Base-by-base conservation (phyloP, 768 basidiomycete genomes). In the Lepiota venenata region DNA sequence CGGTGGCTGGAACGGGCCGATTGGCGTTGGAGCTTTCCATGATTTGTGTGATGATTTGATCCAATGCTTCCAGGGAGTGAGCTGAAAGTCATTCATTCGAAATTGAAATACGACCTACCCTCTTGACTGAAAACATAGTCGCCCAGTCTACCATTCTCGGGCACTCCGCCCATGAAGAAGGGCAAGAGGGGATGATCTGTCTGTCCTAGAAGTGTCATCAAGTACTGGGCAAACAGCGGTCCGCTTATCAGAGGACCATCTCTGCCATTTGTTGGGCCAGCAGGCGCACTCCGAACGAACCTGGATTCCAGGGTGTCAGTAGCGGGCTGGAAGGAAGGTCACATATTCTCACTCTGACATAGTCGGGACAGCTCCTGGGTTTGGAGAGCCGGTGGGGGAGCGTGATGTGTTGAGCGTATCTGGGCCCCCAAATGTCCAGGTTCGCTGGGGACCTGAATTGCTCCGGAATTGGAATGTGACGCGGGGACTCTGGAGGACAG, bases 81-180 rank as follows among this genome's bases (percentile, higher is more conserved):
- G 41, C 40, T 37, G 58, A 21, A 29, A 15, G 27, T 4, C 9
- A 22, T 37, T 20, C 7, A 37, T 18, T 38, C 16, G 20, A 41
- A 37, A 25, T 16, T 57, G 40, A 22, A 16, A 21, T 29, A 39
- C 40, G 9, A 47, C 51, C 52, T 51, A 85, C 93, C 90, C 79
- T 93, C 90, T 69, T 96, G 91, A 58, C 84, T 91, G 62, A 93
- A 89, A 4, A 91, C 94, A 72, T 96, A 97, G 66, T 97, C 94
- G 2, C 94, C 94, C 80, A 86, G 81, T 62, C 83, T 74, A 1
- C 88, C 85, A 32, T 70, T 71, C 52, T 78, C 74, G 3, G 78
- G 72, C 56, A 69, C 60, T 25, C 66, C 71, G 16, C 61, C 62
- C n/a, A 71, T 71, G 37, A 84, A 70, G 38, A 82, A 47, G 12